Conservation (phyloP, 2,329 filamentous ascomycete genomes). For the Aspergillus latus region DNA sequence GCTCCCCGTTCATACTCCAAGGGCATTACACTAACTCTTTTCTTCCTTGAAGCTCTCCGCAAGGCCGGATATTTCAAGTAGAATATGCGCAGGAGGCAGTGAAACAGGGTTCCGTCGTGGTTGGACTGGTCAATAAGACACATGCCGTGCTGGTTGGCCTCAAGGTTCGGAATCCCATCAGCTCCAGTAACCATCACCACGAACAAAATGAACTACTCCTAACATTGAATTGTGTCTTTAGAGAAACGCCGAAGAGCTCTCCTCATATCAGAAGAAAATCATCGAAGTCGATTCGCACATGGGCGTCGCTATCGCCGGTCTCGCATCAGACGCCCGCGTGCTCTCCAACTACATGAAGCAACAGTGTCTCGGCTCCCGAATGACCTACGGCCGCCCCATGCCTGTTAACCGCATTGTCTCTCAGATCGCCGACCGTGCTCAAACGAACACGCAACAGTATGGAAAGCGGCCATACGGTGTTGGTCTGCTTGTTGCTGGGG, state of each 20-base stretch:
- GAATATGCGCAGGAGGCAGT: constrained; percentile 99
- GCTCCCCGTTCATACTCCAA: constrained; percentile 18
- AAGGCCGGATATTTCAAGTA: constrained; percentile 99
- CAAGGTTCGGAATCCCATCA: constrained; percentile 64
- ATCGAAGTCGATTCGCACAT: constrained; percentile 95
- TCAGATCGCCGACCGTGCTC: constrained; percentile 92
- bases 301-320: constrained; percentile 91
- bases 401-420: constrained; percentile 84
- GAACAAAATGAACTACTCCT: not conserved
- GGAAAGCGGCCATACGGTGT: constrained; percentile 96
- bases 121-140: constrained; percentile 96
- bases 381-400: constrained; percentile 93
- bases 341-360: constrained; percentile 99
- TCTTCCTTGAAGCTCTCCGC: constrained; percentile 71
- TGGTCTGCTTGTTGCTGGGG: constrained; percentile 85
- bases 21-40: constrained; percentile 19
- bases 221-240: constrained; percentile 40
- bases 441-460: constrained; percentile 97
- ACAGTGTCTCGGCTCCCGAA: constrained; percentile 91
- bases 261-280: constrained; percentile 99
- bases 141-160: constrained; percentile 93
- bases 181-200: not conserved
- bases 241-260: constrained; percentile 98
- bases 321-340: constrained; percentile 95
- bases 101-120: constrained; percentile 97